Evolutionary conservation across 768 basidiomycete species (phyloP).

Genomic region (Mycena kentingensis): DNA sequence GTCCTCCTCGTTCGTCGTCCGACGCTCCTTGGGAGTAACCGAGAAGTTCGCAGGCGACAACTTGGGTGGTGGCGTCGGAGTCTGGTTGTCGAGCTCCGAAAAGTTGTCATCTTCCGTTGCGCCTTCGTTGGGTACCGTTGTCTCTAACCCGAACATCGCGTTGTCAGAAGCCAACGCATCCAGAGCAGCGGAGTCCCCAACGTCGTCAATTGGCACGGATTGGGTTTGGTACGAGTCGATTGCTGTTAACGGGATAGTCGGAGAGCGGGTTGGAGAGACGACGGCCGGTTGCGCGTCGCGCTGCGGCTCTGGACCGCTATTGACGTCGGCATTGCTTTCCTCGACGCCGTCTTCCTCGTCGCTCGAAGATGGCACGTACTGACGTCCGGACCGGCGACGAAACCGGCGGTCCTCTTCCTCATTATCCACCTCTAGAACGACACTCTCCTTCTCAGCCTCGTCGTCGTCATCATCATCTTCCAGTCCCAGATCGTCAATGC

Average conservation of each 20-base stretch:
- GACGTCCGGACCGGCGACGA: slow-evolving; percentile 27
- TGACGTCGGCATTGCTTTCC: slow-evolving; percentile 36
- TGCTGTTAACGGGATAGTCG: not conserved
- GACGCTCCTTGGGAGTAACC: not conserved
- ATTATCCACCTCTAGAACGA: slow-evolving; percentile 15
- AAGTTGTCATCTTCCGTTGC: not conserved
- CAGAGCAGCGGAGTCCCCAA: slow-evolving; percentile 38
- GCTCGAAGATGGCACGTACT: slow-evolving; percentile 37
- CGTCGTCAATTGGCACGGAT: slow-evolving; percentile 20
- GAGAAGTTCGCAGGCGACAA: no score
- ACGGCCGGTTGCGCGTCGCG: slow-evolving; percentile 33
- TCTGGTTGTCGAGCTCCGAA: not conserved
- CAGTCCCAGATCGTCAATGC: slow-evolving; percentile 27
- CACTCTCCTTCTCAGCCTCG: slow-evolving; percentile 7
- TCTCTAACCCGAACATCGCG: slow-evolving; percentile 24
- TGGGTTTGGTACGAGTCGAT: not conserved
- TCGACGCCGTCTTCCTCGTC: slow-evolving; percentile 45
- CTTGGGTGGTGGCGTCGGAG: not conserved
- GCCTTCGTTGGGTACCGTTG: not conserved
- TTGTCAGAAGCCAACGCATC: slow-evolving; percentile 37
- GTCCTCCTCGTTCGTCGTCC: slow-evolving; percentile 29
- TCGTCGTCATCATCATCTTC: slow-evolving; percentile 14
- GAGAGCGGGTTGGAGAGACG: not conserved
- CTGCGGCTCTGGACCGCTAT: no score
- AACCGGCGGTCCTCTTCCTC: slow-evolving; percentile 21